Base-by-base conservation (phyloP, 768 basidiomycete species). In the Sarcomyxa edulis region DNA sequence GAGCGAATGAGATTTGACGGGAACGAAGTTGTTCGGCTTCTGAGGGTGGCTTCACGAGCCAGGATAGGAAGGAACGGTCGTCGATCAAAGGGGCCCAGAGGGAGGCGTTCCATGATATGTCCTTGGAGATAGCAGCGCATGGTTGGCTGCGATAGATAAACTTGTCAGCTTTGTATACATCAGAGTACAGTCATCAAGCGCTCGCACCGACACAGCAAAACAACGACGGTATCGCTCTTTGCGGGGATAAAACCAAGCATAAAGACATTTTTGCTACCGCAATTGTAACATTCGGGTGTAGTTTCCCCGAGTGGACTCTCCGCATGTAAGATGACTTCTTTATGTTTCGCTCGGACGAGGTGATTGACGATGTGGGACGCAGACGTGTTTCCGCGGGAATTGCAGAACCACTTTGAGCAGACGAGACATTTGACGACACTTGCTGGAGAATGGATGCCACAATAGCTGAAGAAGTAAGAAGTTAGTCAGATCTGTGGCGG, bases 161-260 rank as follows among this genome's bases (percentile, higher is more conserved):
- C 38, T 21, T 7, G 37, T 10, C 35, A 37, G 42, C 37, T 24
- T 26, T 32, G 18, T 21, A 35, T 24, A 34, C 30, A 33, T 14
- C 38, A 43, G 44, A 39, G 38, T n/a, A 23, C 20, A 29, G 7
- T 36, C 10, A 14, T 70, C 86, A 37, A 18, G 9, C 21, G 1
- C 2, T 23, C 45, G 45, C 53, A 94, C 93, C 95, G 85, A 58
- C 94, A 99, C 12, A 99, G 74, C 12, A 99, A 71, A 23, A 99
- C 95, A 24, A 99, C 96, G 26, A 99, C 96, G 4, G 96, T 98
- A 54, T 99, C 96, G 54, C 89, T 91, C 68, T 99, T 99, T 14
- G 96, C 96, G 3, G 96, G 96, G 52, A 99, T 99, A 54, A 99
- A 99, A 3, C 96, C 96, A 12, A 99, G 77, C 88, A 97, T 93